Percentiles rank a stretch among this genome's conserved stretches.
phyloP scores from a whole-genome alignment of 2,329 filamentous ascomycete genomes.

The Aureobasidium uvarum region DNA sequence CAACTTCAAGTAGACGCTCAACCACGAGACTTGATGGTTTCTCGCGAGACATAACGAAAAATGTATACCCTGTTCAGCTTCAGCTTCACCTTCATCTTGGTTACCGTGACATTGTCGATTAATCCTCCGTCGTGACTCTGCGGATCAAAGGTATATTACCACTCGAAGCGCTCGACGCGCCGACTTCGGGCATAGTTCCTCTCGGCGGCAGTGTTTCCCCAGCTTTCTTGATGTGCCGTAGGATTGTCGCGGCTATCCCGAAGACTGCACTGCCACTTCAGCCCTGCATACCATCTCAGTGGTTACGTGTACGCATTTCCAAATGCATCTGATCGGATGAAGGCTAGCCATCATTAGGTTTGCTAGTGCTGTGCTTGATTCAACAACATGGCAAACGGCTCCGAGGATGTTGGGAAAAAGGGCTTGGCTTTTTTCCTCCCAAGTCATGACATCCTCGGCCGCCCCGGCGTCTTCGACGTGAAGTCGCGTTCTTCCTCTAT shows the following conservation, averaged over 20 bases:
- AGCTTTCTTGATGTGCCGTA: not conserved
- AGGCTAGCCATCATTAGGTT: constrained; percentile 11
- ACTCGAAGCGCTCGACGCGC: not conserved
- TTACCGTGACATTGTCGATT: no score
- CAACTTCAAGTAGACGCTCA: not conserved
- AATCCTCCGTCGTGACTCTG: not conserved
- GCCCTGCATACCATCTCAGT: not conserved
- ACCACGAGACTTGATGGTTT: not conserved
- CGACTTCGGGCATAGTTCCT: not conserved
- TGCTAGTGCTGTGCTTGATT: constrained; percentile 21
- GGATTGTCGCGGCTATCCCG: not conserved
- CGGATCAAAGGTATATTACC: not conserved
- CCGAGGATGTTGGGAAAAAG: constrained; percentile 17
- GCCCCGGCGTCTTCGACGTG: constrained; percentile 6
- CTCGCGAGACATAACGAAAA: not conserved
- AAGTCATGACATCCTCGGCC: constrained; percentile 21
- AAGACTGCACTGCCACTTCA: not conserved
- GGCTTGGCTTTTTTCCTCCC: constrained; percentile 21
- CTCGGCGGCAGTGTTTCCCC: not conserved
- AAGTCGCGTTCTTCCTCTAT: constrained; percentile 19
- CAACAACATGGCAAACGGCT: constrained; percentile 20
- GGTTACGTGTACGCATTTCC: not conserved
- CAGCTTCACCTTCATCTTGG: not conserved
- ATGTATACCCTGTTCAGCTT: constrained; percentile 1
- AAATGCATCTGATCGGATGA: not conserved